phyloP scores from a whole-genome alignment of 257 asterid species.

The Schizonepeta tenuifolia region DNA sequence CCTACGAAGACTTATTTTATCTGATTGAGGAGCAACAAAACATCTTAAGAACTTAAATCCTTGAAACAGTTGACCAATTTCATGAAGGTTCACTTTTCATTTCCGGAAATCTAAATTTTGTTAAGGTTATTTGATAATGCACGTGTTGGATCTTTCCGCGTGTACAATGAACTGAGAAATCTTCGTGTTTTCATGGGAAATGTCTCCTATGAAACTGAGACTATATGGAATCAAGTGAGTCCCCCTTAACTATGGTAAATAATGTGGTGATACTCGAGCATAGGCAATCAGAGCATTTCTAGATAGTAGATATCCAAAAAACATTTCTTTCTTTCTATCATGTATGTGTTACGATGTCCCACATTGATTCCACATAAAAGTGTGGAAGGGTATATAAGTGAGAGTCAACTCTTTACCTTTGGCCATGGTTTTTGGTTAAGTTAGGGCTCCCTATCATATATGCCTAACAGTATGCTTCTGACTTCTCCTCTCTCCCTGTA shows the following conservation, averaged over 20 bases:
- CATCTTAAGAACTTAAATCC: not conserved
- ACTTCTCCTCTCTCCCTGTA: not conserved
- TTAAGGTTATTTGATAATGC: not conserved
- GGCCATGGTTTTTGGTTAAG: too few species aligned
- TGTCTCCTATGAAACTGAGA: not conserved
- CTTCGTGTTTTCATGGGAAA: not conserved
- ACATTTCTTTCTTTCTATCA: not conserved
- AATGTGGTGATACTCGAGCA: slow-evolving; percentile 5
- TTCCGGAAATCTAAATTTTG: not conserved
- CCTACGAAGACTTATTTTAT: not conserved
- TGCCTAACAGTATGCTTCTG: not conserved
- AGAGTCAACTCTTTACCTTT: too few species aligned
- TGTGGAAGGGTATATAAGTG: too few species aligned
- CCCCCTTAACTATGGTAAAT: not conserved
- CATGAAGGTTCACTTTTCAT: not conserved
- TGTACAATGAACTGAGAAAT: not conserved
- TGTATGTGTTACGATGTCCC: too few species aligned
- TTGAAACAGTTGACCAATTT: slow-evolving; percentile 3
- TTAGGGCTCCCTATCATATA: too few species aligned
- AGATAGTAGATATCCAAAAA: too few species aligned
- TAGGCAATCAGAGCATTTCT: not conserved
- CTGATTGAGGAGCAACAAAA: slow-evolving; percentile 2
- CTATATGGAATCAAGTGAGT: too few species aligned
- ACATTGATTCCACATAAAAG: too few species aligned
- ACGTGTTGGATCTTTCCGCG: too few species aligned